Evolutionary conservation across 768 basidiomycete species (phyloP), one percentile per base, ranked within the genome.

Genomic region (Mycena venus): DNA sequence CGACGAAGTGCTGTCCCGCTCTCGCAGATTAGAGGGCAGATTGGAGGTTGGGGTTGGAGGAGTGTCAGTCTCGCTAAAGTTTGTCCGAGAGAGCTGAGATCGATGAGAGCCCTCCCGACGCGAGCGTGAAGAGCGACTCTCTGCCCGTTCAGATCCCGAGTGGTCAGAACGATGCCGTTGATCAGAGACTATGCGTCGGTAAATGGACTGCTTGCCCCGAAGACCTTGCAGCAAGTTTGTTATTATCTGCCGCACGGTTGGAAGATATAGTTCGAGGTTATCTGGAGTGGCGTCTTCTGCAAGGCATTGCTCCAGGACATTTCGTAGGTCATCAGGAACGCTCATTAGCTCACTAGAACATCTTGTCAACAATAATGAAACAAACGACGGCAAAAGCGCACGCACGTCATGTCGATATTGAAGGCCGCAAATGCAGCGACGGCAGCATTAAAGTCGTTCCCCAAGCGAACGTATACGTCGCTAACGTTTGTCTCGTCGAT

Each of bases 381-480:
- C 38, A 68, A 47, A 74, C 64, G 31, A 75, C 77, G 76, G 65
- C 73, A 74, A 58, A 70, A 70, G 56, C n/a, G 23, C 23, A 90
- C 96, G 82, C 83, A 99, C 98, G 89, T 87, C 94, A 99, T 99
- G 73, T 94, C 91, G 71, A 99, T 97, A 74, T 93, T 92, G 77
- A 93, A 96, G 15, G 89, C 86, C 3, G 90, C 89, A 81, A 99
- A 99, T 1, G 97, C 96, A 65, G 93, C 91, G 44, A 97, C 95
- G 12, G 97, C 97, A 19, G 91, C 90, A 80, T 99, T 99, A 87
- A 99, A 99, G 81, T 98, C 97, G 83, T 99, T 99, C 27, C 98
- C 98, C 27, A 99, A 88, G 67, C 92, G 91, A 66, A 99, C 98
- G 83, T 99, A 99, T 66, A 98, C 95, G 83, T 99, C 96, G 88